phyloP scores from a whole-genome alignment of 2,329 filamentous ascomycete species.

The Exophiala mesophila region DNA sequence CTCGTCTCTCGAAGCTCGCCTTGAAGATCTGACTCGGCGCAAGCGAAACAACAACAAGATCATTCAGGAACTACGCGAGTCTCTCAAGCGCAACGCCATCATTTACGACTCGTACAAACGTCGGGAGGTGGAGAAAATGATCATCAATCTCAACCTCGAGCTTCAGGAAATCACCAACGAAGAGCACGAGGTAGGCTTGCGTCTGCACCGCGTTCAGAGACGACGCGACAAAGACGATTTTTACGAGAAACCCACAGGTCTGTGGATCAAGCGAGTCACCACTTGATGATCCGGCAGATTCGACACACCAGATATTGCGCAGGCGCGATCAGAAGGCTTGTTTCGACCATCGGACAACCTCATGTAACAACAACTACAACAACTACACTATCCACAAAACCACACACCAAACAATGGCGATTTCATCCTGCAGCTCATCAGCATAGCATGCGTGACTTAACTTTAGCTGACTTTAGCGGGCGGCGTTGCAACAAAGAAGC shows the following conservation, averaged over 20 bases:
- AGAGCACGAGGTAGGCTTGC: constrained; percentile 73
- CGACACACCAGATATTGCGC: too few species aligned
- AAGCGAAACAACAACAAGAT: constrained; percentile 66
- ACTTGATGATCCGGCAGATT: constrained; percentile 48
- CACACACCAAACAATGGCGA: too few species aligned
- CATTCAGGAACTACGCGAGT: constrained; percentile 71
- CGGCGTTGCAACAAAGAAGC: too few species aligned
- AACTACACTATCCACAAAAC: too few species aligned
- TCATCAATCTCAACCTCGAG: constrained; percentile 61
- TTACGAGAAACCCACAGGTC: constrained; percentile 53
- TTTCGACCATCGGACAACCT: too few species aligned
- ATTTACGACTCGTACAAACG: constrained; percentile 61
- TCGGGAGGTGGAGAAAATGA: constrained; percentile 56
- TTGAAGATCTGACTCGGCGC: constrained; percentile 61
- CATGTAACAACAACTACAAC: too few species aligned
- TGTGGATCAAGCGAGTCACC: constrained; percentile 77
- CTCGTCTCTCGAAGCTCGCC: constrained; percentile 60
- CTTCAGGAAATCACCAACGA: constrained; percentile 69
- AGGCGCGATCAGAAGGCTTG: too few species aligned
- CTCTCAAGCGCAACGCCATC: constrained; percentile 68
- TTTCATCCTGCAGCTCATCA: too few species aligned
- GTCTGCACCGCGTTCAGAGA: constrained; percentile 69
- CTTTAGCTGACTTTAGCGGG: too few species aligned
- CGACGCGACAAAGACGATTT: constrained; percentile 60
- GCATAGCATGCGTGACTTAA: too few species aligned